phyloP scores from a whole-genome alignment of 768 basidiomycete species.

The Tubosaeta sp. region DNA sequence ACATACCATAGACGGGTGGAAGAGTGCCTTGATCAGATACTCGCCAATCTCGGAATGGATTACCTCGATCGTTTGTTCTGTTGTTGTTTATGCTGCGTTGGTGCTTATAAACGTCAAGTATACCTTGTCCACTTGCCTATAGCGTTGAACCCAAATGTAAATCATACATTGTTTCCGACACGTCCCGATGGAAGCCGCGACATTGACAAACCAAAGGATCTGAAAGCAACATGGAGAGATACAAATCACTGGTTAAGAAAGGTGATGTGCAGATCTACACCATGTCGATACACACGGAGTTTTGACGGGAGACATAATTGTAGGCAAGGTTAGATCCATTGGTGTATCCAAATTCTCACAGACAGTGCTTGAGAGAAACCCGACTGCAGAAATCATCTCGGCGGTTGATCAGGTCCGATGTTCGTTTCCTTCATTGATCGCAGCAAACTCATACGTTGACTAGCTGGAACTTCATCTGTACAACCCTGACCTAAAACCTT shows the following conservation, averaged over 20 bases:
- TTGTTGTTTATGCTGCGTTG: not conserved
- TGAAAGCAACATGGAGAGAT: slow-evolving; percentile 77
- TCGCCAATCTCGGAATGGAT: slow-evolving; percentile 75
- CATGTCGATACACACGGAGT: slow-evolving; percentile 3
- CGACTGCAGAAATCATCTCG: slow-evolving; percentile 62
- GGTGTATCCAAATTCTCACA: slow-evolving; percentile 78
- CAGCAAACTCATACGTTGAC: not conserved
- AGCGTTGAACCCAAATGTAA: slow-evolving; percentile 65
- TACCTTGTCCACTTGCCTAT: slow-evolving; percentile 82
- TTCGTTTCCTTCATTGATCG: not conserved
- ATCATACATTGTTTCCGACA: slow-evolving; percentile 53
- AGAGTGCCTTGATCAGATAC: slow-evolving; percentile 68
- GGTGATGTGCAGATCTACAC: slow-evolving; percentile 33
- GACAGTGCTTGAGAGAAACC: slow-evolving; percentile 62
- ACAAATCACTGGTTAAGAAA: slow-evolving; percentile 69
- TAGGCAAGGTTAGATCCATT: slow-evolving; percentile 62
- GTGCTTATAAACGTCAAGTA: slow-evolving; percentile 25
- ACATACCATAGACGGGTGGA: slow-evolving; percentile 71
- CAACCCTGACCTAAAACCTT: slow-evolving; percentile 68
- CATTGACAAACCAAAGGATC: slow-evolving; percentile 59
- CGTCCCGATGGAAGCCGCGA: slow-evolving; percentile 64
- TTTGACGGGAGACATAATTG: slow-evolving; percentile 3
- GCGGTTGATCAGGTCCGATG: slow-evolving; percentile 64
- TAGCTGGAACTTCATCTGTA: slow-evolving; percentile 73
- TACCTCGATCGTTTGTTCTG: slow-evolving; percentile 71